Percentiles rank a stretch among this genome's conserved stretches.
phyloP scores from a whole-genome alignment of 768 basidiomycete species.

The Lactarius indigo region DNA sequence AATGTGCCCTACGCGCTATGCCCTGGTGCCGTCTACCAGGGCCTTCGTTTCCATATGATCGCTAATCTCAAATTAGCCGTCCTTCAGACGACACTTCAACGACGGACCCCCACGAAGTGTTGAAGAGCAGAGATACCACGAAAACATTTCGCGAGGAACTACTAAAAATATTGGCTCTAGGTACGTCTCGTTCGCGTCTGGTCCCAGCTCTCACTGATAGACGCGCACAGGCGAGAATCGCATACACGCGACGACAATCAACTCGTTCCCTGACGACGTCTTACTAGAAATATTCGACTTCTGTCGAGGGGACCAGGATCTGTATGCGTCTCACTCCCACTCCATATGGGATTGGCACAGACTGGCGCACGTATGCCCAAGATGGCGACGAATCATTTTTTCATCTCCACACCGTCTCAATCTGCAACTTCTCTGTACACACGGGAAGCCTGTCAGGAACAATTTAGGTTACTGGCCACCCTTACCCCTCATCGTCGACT shows the following conservation, averaged over 20 bases:
- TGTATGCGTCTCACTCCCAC: neutral
- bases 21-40: neutral
- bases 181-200: neutral
- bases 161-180: neutral
- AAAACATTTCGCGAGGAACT: neutral
- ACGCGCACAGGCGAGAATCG: neutral
- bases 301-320: neutral
- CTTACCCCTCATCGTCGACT: neutral
- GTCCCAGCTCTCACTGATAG: neutral
- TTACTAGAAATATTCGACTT: slow-evolving; percentile 10
- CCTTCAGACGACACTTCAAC: neutral
- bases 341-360: neutral
- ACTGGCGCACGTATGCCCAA: slow-evolving; percentile 5
- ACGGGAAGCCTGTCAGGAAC: neutral
- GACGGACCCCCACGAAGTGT: neutral
- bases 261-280: slow-evolving; percentile 6
- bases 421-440: slow-evolving; percentile 6
- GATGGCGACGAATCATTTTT: slow-evolving; percentile 7
- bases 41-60: neutral
- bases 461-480: neutral
- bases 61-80: neutral
- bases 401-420: slow-evolving; percentile 1
- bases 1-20: neutral
- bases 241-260: neutral
- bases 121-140: neutral